phyloP scores from a whole-genome alignment of 257 asterid species.

The Jaltomata sinuosa region DNA sequence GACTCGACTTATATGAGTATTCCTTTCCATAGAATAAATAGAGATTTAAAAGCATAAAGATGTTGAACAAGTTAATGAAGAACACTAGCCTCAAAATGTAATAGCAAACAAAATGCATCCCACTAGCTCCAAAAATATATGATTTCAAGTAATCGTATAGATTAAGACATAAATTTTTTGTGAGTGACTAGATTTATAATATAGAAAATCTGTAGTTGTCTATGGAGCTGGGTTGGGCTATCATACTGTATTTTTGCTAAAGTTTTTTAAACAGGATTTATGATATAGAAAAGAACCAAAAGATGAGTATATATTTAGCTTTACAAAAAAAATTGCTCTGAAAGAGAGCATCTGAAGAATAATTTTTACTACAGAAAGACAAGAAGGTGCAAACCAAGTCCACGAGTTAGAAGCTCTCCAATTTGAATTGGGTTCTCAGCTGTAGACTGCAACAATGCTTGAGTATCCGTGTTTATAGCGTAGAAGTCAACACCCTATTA shows the following conservation, averaged over 20 bases:
- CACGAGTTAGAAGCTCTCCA: slow-evolving; percentile 98
- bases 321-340: not conserved
- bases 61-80: not conserved
- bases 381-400: slow-evolving; percentile 60
- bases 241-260: not conserved
- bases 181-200: not conserved
- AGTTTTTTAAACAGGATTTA: not conserved
- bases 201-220: not conserved
- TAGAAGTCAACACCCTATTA: slow-evolving; percentile 89
- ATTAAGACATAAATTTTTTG: not conserved
- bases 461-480: slow-evolving; percentile 93
- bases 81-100: not conserved
- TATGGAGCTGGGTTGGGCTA: not conserved
- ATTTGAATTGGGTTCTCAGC: slow-evolving; percentile 80
- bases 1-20: slow-evolving; percentile 1
- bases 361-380: not conserved
- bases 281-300: not conserved
- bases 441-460: slow-evolving; percentile 82
- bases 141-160: not conserved
- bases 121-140: not conserved
- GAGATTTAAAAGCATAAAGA: not conserved
- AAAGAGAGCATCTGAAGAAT: not conserved
- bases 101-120: not conserved
- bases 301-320: not conserved
- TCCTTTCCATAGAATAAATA: not conserved